Base-by-base conservation (phyloP, 2,329 filamentous ascomycete genomes). In the Juglanconis sp. region DNA sequence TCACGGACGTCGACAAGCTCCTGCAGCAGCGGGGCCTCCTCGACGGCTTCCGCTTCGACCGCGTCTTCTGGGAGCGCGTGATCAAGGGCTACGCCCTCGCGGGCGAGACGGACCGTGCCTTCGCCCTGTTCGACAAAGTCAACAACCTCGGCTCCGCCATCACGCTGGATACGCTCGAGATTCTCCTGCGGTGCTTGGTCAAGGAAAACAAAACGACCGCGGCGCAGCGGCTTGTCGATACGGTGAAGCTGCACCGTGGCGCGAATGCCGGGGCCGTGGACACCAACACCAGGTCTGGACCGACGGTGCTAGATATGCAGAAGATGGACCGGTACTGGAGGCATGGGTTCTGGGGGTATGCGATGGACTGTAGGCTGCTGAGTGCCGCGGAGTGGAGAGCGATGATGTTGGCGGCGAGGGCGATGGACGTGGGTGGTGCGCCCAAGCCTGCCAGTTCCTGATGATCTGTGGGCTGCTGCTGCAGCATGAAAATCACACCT, bases 41-140 rank as follows among this genome's bases (percentile, higher is more conserved):
- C 63, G 64, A 72, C 13, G 66, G 68, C 58, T 51, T 54, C 32
- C 46, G 24, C 53, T 68, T 78, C 2, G 88, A 92, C 71, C 78
- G 79, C 63, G 79, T 87, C 13, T 85, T 92, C 66, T 92, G 87
- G 81, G 88, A 91, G 71, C 81, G 87, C 56, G 78, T 89, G 63
- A 82, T 92, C 64, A 83, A 86, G 68, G 88, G 87, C 1, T 91
- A 88, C 70, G 83, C 87, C 7, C 65, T 72, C 11, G 72, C 76
- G 9, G 81, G 82, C 50, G 79, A 87, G 60, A 73, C 79, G 0
- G 70, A 71, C 38, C 76, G 72, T 36, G 84, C 85, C 2, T 74
- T 84, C 66, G 69, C 68, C 52, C 73, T 84, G 44, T 82, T 84
- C 65, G 71, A 77, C 54, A 73, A 76, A 62, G 73, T 84, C 17